Evolutionary conservation across 306 rosid species (phyloP), one percentile per base, ranked within the genome.

Genomic region (Corylus heterophylla): DNA sequence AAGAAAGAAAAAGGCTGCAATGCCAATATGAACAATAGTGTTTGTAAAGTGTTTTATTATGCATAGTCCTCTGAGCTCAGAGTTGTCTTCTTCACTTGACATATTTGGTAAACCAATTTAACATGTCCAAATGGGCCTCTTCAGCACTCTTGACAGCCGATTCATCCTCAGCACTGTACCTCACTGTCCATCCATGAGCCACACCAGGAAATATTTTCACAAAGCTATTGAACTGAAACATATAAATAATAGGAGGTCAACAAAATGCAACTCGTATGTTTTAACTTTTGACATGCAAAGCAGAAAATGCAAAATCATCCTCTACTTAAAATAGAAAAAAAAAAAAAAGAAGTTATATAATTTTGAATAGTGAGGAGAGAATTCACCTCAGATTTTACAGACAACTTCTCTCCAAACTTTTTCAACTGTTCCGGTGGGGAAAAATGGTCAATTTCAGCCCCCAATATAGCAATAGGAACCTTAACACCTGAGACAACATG

Each of bases 101-200:
- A 80, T 88, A 70, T 77, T 84, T 83, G 62, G 80, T 48, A 66
- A 90, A 85, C 92, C 97, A 92, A 44, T 80, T 88, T 85, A 90
- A 78, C 91, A 88, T 54, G 86, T 90, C 83, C 50, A 76, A 51
- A 68, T 92, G 97, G 29, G 94, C 91, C 82, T 92, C 94, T 64
- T 87, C 85, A 4, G 97, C 97, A 67, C 74, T 47, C 79, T 88
- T 88, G 25, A 80, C 84, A 51, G 87, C 85, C 11, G 47, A 76
- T 76, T 85, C 82, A 59, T 90, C 90, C 70, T 87, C 88, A 70
- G 47, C 84, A 45, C 69, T 79, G 83, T 87, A 90, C 84, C 85
- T 67, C 74, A 86, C 68, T 20, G 90, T 80, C 92, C 97, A 90
- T 59, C 94, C 93, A 79, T 92, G 97, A 45, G 25, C 39, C 52